A percentile compares a stretch with the other conserved stretches of the same genome.
Conservation (phyloP, 257 asterid genomes). For the Asclepias syriaca region DNA sequence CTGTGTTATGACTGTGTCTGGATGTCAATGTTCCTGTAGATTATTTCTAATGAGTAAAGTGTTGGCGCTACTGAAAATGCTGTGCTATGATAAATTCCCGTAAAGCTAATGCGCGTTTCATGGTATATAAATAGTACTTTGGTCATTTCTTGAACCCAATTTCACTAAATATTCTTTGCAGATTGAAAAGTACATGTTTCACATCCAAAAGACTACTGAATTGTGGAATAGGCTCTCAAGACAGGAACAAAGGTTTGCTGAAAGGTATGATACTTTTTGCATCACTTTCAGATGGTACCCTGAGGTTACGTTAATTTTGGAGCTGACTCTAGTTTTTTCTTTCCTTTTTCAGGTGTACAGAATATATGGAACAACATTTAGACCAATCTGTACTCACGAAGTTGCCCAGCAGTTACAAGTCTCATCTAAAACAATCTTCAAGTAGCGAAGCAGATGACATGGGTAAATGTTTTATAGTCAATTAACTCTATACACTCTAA, state of each 20-base stretch:
- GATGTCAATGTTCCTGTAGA: background rate
- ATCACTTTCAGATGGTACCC: background rate
- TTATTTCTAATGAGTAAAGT: background rate
- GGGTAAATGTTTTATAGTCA: conserved; percentile 45
- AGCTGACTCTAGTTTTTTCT: background rate
- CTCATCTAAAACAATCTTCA: conserved; percentile 73
- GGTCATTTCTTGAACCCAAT: conserved; percentile 11
- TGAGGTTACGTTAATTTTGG: background rate
- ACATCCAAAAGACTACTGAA: conserved; percentile 53
- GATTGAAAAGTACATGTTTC: conserved; percentile 70
- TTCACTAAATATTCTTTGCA: conserved; percentile 24
- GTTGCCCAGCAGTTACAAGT: conserved; percentile 72
- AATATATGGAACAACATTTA: conserved; percentile 57
- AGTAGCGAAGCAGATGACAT: conserved; percentile 85
- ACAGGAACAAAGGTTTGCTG: conserved; percentile 60
- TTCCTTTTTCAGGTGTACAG: conserved; percentile 45
- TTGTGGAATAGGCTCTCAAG: conserved; percentile 62
- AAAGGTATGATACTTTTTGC: conserved; percentile 34
- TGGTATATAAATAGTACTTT: background rate
- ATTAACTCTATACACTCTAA: background rate
- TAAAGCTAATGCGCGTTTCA: background rate
- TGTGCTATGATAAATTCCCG: background rate
- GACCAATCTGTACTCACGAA: conserved; percentile 70
- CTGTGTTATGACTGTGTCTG: background rate
- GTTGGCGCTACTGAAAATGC: background rate